phyloP scores from a whole-genome alignment of 176 grass and related monocot species.

The Elaeis guineensis region DNA sequence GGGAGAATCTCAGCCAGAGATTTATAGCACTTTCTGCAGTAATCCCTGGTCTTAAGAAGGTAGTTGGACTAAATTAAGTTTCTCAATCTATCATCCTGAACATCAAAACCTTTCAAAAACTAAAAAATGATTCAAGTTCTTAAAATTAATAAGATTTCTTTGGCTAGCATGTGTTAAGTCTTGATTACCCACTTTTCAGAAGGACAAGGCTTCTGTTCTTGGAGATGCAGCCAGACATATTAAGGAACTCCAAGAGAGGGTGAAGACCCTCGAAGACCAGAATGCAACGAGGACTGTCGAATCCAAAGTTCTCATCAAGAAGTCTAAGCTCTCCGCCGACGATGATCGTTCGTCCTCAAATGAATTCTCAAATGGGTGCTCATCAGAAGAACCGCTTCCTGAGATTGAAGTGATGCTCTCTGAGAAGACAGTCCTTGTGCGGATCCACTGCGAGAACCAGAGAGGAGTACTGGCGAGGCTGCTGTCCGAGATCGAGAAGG shows the following conservation, averaged over 20 bases:
- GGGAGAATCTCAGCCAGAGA: no score
- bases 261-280: conserved; percentile 41
- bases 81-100: no score
- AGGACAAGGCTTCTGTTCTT: conserved; percentile 57
- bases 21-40: no score
- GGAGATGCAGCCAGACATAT: conserved; percentile 46
- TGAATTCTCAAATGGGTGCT: neutral
- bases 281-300: conserved; percentile 19
- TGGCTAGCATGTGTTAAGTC: no score
- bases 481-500: conserved; percentile 45
- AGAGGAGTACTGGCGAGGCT: conserved; percentile 41
- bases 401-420: conserved; percentile 38
- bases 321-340: neutral
- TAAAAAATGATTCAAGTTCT: no score
- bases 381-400: neutral
- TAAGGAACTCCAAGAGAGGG: conserved; percentile 45
- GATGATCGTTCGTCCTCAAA: neutral
- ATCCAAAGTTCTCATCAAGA: conserved; percentile 32
- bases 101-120: no score
- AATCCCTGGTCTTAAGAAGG: no score
- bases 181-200: conserved; percentile 20
- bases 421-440: conserved; percentile 31
- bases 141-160: no score
- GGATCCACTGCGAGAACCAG: conserved; percentile 40
- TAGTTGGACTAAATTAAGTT: no score